Evolutionary conservation across 73 alveolate genomes (phyloP), one percentile per base, ranked within the genome.

Genomic region (Paramecium bursaria): DNA sequence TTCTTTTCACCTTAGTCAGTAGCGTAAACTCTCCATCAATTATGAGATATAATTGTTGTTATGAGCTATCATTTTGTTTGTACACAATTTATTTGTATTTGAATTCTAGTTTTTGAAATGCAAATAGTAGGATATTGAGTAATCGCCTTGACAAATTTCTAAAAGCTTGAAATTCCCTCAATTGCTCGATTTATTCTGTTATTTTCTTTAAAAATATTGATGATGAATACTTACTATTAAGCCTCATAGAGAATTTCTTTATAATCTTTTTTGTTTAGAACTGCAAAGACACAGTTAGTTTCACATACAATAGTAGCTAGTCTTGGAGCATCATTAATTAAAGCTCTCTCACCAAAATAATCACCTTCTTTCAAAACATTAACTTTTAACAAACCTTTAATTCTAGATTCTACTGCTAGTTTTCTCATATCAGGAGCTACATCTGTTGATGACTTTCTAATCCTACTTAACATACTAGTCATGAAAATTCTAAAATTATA

Each of bases 291-390:
- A 19, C 89, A 79, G 3, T 52, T 48, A 23, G 73, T 52, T 29
- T 61, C 75, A 73, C 89, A 79, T 4, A 79, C 89, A 22, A 79
- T 57, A 3, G 89, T 79, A 10, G 89, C 89, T 6, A 79, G 26
- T 21, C 89, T 80, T 53, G 89, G 77, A 1, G 85, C 76, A 6
- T 79, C 89, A 54, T 79, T 79, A 3, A 79, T 79, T 79, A 79
- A 55, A 49, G 89, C 89, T 15, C 51, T 39, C 54, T 79, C 89
- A 13, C 89, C 89, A 54, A 79, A 79, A 0, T 80, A 53, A 21
- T 61, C 75, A 9, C 89, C 89, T 2, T 61, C 89, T 26, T 54
- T 54, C 23, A 79, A 79, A 6, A 35, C 53, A 39, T 73, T 79
- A 2, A 55, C 89, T 55, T 79, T 48, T 1, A 30, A 31, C 51